Evolutionary conservation across 2,329 filamentous ascomycete species (phyloP).

Genomic region (Phaeomoniella chlamydospora): DNA sequence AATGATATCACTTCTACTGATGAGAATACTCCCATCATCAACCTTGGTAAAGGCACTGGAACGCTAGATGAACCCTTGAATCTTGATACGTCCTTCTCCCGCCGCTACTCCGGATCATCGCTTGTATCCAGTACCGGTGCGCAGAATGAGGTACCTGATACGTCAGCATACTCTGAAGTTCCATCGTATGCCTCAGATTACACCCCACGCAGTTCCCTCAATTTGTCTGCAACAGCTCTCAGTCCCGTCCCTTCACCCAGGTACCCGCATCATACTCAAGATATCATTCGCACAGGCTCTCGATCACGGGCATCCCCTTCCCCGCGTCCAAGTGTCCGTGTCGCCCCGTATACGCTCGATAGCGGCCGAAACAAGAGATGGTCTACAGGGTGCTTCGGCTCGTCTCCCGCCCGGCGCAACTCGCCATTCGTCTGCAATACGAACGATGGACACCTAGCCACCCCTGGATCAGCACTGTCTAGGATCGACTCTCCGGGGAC

Average conservation of each 20-base stretch:
- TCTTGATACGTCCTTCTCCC: conserved; percentile 22
- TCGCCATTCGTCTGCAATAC: conserved; percentile 51
- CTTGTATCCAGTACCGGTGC: conserved; percentile 46
- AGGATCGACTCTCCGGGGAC: conserved; percentile 18
- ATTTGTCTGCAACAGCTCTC: conserved; percentile 51
- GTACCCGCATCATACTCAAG: conserved; percentile 39
- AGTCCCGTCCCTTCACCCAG: conserved; percentile 63
- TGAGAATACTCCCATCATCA: conserved; percentile 2
- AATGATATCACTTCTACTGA: not conserved
- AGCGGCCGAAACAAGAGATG: conserved; percentile 55
- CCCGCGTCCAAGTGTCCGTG: conserved; percentile 51
- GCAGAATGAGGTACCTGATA: conserved; percentile 47
- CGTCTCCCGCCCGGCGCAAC: conserved; percentile 38
- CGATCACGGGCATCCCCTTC: conserved; percentile 59
- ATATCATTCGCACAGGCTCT: conserved; percentile 37
- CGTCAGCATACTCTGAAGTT: conserved; percentile 58
- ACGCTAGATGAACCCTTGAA: conserved; percentile 14
- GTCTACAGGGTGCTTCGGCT: conserved; percentile 61
- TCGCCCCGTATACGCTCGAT: conserved; percentile 58
- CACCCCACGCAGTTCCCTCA: conserved; percentile 53
- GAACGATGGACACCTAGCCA: conserved; percentile 39
- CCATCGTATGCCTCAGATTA: conserved; percentile 40
- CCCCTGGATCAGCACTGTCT: conserved; percentile 29
- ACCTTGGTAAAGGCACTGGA: not conserved
- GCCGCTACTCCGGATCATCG: conserved; percentile 58